phyloP scores from a whole-genome alignment of 345 rosid genomes.

The Iberis pinnata region DNA sequence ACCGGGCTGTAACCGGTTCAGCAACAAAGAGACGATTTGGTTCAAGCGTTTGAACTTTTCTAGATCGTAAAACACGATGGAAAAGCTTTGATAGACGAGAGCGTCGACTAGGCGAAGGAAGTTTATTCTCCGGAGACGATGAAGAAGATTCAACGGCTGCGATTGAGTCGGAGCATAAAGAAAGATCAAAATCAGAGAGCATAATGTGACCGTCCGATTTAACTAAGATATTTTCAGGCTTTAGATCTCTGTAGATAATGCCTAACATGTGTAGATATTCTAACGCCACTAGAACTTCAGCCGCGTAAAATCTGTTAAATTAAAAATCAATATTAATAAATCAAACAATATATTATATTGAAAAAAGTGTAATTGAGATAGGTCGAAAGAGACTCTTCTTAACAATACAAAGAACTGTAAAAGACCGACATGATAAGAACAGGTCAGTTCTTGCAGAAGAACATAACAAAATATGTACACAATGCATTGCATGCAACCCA shows the following conservation, averaged over 20 bases:
- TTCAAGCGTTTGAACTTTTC: slow-evolving; percentile 45
- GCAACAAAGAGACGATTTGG: slow-evolving; percentile 63
- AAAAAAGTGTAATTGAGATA: neutral
- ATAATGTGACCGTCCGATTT: slow-evolving; percentile 97
- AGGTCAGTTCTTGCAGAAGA: slow-evolving; percentile 24
- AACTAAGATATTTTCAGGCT: slow-evolving; percentile 88
- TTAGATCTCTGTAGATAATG: slow-evolving; percentile 85
- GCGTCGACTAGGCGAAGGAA: slow-evolving; percentile 27
- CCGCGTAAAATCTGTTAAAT: slow-evolving; percentile 69
- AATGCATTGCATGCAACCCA: slow-evolving; percentile 36
- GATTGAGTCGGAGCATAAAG: slow-evolving; percentile 68
- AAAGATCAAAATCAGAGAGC: slow-evolving; percentile 94
- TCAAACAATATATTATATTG: neutral
- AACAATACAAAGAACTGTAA: slow-evolving; percentile 27
- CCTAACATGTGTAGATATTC: slow-evolving; percentile 98
- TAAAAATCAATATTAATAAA: neutral
- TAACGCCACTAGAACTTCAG: slow-evolving; percentile 81
- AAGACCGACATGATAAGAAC: slow-evolving; percentile 43
- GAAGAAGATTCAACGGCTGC: slow-evolving; percentile 76
- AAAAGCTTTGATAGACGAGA: slow-evolving; percentile 44
- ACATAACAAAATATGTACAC: slow-evolving; percentile 40
- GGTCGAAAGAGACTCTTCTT: slow-evolving; percentile 1
- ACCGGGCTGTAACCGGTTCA: slow-evolving; percentile 87
- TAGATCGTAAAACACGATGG: slow-evolving; percentile 52
- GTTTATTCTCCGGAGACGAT: slow-evolving; percentile 36